Base-by-base conservation (phyloP, 78 protist species). In the Dictyostelium discoideum region DNA sequence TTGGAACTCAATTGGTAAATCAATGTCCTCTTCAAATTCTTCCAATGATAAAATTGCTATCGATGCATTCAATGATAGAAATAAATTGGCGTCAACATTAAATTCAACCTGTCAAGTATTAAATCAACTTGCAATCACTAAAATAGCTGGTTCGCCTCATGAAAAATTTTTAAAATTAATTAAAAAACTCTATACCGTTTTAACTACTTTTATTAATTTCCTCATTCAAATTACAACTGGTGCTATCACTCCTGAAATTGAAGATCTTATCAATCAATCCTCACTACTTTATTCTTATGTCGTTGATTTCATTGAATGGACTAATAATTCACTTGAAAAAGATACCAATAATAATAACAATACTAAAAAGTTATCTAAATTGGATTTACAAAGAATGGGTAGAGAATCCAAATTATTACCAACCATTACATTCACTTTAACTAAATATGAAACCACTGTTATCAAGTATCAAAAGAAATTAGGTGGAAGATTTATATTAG, bases 331-430 rank as follows among this genome's bases (percentile, higher is more conserved):
- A 6, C 37, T 20, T 8, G 24, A 22, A 44, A 74, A 73, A 14
- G 37, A 69, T 60, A 13, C 26, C 22, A 5, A 7, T 3, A 57
- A 40, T 46, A 39, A 6, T 24, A n/a, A 2, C 7, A 40, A 3
- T n/a, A 39, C 37, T 14, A 60, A 16, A 24, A 60, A 84, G 44
- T 24, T 84, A 6, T 1, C 26, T 5, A 39, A 5, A 20, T 14
- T n/a, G 24, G 87, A 84, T 2, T 42, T 69, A 22, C 29, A 24
- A 69, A 85, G 83, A 85, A 42, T 69, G 24, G 40, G 48, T 32
- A 63, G 88, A 54, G 95, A 90, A 82, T 18, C 95, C 0, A 90
- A 90, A 77, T 42, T 90, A 13, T 14, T 90, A 6, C 95, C 95
- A 48, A 20, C 22, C 0, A 29, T 90, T 46, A 82, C 73, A 8